Evolutionary conservation across 768 basidiomycete species (phyloP), one percentile per base, ranked within the genome.

Genomic region (Thelephora aurantiotincta): DNA sequence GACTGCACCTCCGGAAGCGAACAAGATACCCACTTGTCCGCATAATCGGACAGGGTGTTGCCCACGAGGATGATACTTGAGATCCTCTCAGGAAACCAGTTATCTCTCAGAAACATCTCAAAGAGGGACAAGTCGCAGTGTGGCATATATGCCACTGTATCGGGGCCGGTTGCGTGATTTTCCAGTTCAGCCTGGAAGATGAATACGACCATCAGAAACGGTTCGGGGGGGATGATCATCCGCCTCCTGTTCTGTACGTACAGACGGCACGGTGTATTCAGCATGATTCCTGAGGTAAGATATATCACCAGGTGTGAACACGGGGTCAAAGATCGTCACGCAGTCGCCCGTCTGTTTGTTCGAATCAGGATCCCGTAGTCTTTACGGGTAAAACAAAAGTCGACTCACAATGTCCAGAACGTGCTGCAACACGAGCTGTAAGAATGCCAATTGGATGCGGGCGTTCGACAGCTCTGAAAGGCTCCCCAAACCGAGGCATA

Each of bases 401-500:
- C 12, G 34, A 79, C 82, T 60, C 63, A 87, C 84, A 49, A 86
- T 72, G 42, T 68, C 55, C n/a, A 80, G 64, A 51, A 57, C 55
- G 46, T 72, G 60, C 58, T 75, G 80, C 34, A 75, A 60, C 5
- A 30, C 26, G 47, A 69, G 67, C 38, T 74, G 66, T 54, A 88
- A 69, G 55, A 83, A 75, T 16, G 71, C 80, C 23, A 88, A 78
- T 53, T 87, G 84, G 33, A 72, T 73, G 50, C 79, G 73, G 34
- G 84, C 71, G 48, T 74, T 74, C 44, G 65, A 65, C 43, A 81
- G 85, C 36, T 66, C 57, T 14, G 69, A 65, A n/a, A 84, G 83
- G 59, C 80, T 82, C 44, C 84, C 84, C 23, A 88, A 66, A 11
- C 84, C 84, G 12, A 88, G 72, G 60, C 84, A 87, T 36, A 88